Evolutionary conservation across 495 filamentous ascomycete species (phyloP), one percentile per base, ranked within the genome.

Genomic region (Chaetomium tenue): DNA sequence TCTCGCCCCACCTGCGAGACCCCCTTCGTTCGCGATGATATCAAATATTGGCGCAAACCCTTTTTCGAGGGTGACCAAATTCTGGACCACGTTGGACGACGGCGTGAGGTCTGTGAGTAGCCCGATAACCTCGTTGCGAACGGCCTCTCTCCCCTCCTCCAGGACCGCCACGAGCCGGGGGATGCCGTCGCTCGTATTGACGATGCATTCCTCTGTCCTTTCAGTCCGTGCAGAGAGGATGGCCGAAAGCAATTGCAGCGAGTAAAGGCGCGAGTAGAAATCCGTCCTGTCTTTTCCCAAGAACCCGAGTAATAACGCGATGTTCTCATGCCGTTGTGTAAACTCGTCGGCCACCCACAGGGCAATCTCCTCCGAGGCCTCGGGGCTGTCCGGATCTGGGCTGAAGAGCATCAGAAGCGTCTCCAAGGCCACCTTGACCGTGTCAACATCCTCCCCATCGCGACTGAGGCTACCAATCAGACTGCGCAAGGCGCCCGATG

Each of bases 331-430:
- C 68, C 92, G 90, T 84, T 96, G 92, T 37, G 95, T 98, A 70
- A 98, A 98, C 74, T 97, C 93, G 77, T 98, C 94, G 54, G 94
- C 93, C 60, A 98, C 83, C 93, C 93, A 98, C 7, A 97, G 84
- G 30, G 91, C 90, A 71, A 98, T 95, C 74, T 98, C 94, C 63
- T 97, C 95, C 16, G 92, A 96, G 48, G 94, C 92, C 83, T 98
- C 94, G 57, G 92, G 91, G 66, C 83, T 86, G 62, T 79, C 76
- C 56, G 79, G 75, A 67, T 84, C 82, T 22, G 82, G 82, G 64
- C 70, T 83, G 77, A 97, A 98, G 47, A 98, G 86, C 88, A 92
- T 91, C 77, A 98, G 80, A 70, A 98, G 79, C 55, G 94, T 98
- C 83, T 98, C 94, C 66, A 98, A 79, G 63, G 94, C 89, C 63